Evolutionary conservation across 2,329 filamentous ascomycete genomes (phyloP).

Genomic region (Bipolaris sorokiniana): DNA sequence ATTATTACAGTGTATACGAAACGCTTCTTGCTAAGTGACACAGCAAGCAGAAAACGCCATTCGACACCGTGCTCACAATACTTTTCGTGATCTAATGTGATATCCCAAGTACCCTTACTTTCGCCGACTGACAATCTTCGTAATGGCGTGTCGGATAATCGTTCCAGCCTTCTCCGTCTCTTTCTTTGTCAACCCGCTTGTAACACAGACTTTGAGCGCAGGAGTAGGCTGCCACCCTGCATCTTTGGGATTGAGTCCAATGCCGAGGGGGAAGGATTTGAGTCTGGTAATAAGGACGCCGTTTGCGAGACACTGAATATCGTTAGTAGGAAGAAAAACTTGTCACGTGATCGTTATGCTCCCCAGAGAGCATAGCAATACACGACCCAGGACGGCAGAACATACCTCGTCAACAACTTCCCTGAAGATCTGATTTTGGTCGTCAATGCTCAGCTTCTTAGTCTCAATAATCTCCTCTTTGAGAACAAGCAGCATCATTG

Average conservation of each 20-base stretch:
- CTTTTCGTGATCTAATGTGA: background rate
- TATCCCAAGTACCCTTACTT: constrained; percentile 35
- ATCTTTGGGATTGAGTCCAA: constrained; percentile 70
- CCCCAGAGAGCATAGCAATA: background rate
- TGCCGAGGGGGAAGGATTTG: constrained; percentile 70
- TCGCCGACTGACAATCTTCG: constrained; percentile 77
- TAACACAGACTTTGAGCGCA: constrained; percentile 89
- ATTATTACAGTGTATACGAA: constrained; percentile 1
- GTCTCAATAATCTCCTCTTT: constrained; percentile 81
- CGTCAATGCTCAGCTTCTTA: constrained; percentile 70
- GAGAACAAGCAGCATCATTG: constrained; percentile 80
- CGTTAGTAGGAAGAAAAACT: constrained; percentile 16
- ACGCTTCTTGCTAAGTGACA: background rate
- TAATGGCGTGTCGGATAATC: constrained; percentile 87
- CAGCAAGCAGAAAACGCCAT: constrained; percentile 7
- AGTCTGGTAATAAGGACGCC: constrained; percentile 87
- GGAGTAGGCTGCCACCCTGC: constrained; percentile 72
- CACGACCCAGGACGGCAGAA: constrained; percentile 5
- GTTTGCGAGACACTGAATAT: constrained; percentile 76
- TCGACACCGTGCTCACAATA: background rate
- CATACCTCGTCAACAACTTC: constrained; percentile 96
- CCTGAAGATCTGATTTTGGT: constrained; percentile 84
- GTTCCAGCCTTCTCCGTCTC: constrained; percentile 94
- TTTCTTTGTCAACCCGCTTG: constrained; percentile 85
- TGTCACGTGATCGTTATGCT: background rate